Conservation (phyloP, 345 rosid species). For the Eucalyptus cloeziana region DNA sequence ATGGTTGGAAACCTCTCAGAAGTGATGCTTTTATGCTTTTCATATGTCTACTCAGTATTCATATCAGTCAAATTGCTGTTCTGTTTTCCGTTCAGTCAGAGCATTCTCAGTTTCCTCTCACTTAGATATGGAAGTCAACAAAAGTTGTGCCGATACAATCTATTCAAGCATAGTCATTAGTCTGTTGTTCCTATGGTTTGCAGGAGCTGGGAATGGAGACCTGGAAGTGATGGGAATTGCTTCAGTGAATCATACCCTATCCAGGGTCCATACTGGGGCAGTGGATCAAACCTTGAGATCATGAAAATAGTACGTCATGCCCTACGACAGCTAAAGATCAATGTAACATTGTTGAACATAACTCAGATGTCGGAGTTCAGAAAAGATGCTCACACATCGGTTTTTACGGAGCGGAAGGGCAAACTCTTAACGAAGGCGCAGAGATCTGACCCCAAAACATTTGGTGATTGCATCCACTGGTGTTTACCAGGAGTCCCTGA, state of each 20-base stretch:
- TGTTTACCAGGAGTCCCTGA: conserved; percentile 93
- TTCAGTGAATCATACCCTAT: conserved; percentile 69
- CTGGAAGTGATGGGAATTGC: conserved; percentile 66
- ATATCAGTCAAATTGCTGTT: not conserved
- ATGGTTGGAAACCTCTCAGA: not conserved
- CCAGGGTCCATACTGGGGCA: conserved; percentile 64
- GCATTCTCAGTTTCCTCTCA: not conserved
- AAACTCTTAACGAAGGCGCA: conserved; percentile 67
- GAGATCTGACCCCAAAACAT: conserved; percentile 45
- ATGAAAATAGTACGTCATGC: conserved; percentile 48
- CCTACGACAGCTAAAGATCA: conserved; percentile 23
- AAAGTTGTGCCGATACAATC: not conserved
- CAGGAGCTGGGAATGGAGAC: conserved; percentile 96
- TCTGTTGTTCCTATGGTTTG: not conserved
- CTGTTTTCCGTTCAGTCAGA: not conserved
- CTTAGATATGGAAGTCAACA: not conserved
- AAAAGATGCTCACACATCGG: conserved; percentile 72
- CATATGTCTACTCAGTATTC: not conserved
- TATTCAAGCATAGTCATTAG: not conserved
- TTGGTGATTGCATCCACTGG: conserved; percentile 93
- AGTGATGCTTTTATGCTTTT: not conserved
- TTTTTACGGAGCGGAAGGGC: conserved; percentile 78
- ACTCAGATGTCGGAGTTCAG: conserved; percentile 75
- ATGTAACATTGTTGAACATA: conserved; percentile 57
- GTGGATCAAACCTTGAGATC: conserved; percentile 66